phyloP scores from a whole-genome alignment of 371 early-diverging fungal species.

The Apophysomyces ossiformis region DNA sequence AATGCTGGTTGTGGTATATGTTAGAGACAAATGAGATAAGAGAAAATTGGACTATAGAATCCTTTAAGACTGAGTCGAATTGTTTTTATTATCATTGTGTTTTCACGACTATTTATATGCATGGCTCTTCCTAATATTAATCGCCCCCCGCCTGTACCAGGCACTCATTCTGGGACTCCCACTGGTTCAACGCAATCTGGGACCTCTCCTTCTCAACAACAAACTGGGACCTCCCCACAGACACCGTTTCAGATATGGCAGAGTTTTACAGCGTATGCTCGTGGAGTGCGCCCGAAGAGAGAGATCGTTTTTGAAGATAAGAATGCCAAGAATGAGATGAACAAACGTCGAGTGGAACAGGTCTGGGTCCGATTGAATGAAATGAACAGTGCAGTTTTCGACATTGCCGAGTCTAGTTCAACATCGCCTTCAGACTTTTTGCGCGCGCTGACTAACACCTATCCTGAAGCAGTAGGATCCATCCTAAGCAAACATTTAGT shows the following conservation, averaged over 20 bases:
- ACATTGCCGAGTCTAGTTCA: background rate
- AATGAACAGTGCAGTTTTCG: background rate
- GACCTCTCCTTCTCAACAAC: background rate
- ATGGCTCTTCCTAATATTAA: background rate
- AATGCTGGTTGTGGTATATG: no score
- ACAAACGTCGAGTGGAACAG: background rate
- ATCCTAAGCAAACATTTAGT: background rate
- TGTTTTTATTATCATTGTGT: no score
- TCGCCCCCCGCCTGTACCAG: background rate
- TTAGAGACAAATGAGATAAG: no score
- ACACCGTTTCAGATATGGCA: background rate
- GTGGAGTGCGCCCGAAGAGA: background rate
- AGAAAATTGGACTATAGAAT: no score
- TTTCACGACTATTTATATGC: no score
- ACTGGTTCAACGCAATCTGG: no score
- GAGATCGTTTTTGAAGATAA: background rate
- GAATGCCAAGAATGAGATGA: background rate
- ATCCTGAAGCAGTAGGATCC: background rate
- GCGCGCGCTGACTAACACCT: background rate
- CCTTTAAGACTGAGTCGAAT: no score
- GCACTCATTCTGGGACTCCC: no score
- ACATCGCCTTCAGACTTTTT: background rate
- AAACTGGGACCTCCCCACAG: constrained; percentile 5
- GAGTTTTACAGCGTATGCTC: background rate
- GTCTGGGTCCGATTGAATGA: background rate